Conservation (phyloP, 176 grass and related monocot genomes). For the Raddia distichophylla region DNA sequence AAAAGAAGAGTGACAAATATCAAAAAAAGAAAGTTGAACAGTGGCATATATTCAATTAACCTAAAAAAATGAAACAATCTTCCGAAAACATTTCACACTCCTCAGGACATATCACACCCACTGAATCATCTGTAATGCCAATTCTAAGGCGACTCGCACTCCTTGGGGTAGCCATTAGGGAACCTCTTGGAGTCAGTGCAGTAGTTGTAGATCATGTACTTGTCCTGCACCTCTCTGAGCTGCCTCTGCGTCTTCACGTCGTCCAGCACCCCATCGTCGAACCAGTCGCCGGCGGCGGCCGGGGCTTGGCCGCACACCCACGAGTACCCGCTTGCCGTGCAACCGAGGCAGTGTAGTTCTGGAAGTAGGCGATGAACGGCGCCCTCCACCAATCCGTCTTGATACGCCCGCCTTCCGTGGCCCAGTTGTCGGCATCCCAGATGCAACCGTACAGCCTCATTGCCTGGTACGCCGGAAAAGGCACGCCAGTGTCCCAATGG, state of each 20-base stretch:
- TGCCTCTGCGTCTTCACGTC: conserved; percentile 26
- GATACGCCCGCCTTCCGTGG: conserved; percentile 48
- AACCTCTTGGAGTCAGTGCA: conserved; percentile 49
- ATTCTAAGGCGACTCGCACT: conserved; percentile 45
- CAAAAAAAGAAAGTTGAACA: too few relatives aligned
- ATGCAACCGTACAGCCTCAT: conserved; percentile 48
- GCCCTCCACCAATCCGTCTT: conserved; percentile 64
- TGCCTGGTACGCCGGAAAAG: conserved; percentile 53
- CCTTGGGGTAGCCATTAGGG: conserved; percentile 45
- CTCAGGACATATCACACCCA: neutral
- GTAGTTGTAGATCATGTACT: conserved; percentile 58
- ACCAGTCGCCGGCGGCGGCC: conserved; percentile 26
- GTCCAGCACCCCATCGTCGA: conserved; percentile 21
- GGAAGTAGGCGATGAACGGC: conserved; percentile 54
- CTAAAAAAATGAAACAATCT: conserved; percentile 39
- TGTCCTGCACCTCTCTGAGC: conserved; percentile 45
- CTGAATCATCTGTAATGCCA: neutral
- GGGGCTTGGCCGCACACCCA: conserved; percentile 43
- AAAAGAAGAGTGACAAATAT: too few relatives aligned
- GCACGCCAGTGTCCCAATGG: conserved; percentile 42
- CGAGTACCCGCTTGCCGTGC: conserved; percentile 9
- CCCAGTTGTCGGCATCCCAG: conserved; percentile 56
- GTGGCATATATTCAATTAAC: too few relatives aligned
- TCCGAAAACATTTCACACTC: neutral
- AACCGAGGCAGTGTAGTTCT: conserved; percentile 44